phyloP scores from a whole-genome alignment of 192 early-diverging fungal species.

The Chytriomyces hyalinus region DNA sequence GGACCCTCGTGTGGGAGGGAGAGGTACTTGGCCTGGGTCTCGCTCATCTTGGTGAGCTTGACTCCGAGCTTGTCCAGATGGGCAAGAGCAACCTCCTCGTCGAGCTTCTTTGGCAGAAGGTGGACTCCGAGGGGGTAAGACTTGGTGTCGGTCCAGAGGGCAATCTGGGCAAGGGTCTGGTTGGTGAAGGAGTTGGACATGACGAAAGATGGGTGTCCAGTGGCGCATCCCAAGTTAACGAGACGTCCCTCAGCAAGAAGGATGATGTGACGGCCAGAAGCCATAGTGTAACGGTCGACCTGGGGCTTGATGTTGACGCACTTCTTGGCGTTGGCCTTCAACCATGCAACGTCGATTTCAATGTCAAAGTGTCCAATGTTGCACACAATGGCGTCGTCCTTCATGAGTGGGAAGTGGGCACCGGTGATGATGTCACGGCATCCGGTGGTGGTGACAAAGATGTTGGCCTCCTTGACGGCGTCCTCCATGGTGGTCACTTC shows the following conservation, averaged over 20 bases:
- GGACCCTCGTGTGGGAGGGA: constrained; percentile 82
- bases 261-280: constrained; percentile 91
- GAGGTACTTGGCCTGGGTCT: constrained; percentile 83
- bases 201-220: constrained; percentile 98
- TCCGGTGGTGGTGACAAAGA: constrained; percentile 99
- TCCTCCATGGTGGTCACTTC: constrained; percentile 99
- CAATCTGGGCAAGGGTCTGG: constrained; percentile 98
- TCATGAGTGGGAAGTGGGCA: constrained; percentile 90
- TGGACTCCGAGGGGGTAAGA: constrained; percentile 95
- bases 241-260: constrained; percentile 98
- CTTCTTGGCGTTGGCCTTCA: constrained; percentile 89
- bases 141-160: constrained; percentile 91
- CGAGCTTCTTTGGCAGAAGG: constrained; percentile 98
- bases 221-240: constrained; percentile 99
- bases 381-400: constrained; percentile 99
- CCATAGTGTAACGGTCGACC: constrained; percentile 95
- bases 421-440: constrained; percentile 98
- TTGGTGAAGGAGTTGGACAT: constrained; percentile 99
- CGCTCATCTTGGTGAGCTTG: constrained; percentile 84
- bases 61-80: constrained; percentile 95
- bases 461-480: constrained; percentile 87
- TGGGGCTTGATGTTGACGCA: constrained; percentile 98
- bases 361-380: constrained; percentile 99
- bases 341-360: constrained; percentile 98
- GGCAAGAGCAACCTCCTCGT: constrained; percentile 97